Evolutionary conservation across 2,329 filamentous ascomycete species (phyloP).

Genomic region (Karstenula rhodostoma): DNA sequence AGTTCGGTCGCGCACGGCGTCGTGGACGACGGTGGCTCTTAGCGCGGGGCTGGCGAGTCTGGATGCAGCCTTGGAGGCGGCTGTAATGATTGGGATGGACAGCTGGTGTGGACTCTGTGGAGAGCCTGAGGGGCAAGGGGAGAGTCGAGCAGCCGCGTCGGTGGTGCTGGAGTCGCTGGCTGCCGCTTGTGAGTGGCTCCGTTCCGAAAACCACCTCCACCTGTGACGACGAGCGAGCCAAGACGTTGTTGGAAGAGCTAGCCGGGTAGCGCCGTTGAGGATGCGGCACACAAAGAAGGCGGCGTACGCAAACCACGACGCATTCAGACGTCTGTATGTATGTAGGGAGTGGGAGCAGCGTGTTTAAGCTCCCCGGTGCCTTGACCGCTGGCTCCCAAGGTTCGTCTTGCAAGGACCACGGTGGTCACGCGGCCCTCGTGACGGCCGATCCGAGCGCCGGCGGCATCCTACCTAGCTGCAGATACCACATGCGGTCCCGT

Average conservation of each 20-base stretch:
- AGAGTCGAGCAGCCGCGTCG: background rate
- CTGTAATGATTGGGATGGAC: background rate
- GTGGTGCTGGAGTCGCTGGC: background rate
- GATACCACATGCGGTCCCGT: background rate
- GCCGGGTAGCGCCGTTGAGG: background rate
- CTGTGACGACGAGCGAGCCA: background rate
- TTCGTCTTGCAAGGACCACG: background rate
- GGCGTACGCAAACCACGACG: background rate
- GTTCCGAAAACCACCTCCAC: background rate
- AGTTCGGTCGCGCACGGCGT: background rate
- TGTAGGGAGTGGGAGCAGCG: background rate
- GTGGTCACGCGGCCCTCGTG: background rate
- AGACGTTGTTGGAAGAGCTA: background rate
- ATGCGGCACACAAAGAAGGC: conserved; percentile 2
- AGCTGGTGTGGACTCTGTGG: background rate
- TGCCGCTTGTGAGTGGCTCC: background rate
- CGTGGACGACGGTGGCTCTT: background rate
- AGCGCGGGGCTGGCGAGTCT: conserved; percentile 2
- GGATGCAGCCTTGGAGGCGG: background rate
- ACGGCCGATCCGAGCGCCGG: background rate
- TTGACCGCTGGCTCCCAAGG: background rate
- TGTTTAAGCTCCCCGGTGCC: background rate
- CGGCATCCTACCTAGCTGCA: background rate
- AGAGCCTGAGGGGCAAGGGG: background rate
- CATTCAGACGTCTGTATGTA: background rate